Conservation (phyloP, 495 filamentous ascomycete species). For the Saxispiralis lemnorum region DNA sequence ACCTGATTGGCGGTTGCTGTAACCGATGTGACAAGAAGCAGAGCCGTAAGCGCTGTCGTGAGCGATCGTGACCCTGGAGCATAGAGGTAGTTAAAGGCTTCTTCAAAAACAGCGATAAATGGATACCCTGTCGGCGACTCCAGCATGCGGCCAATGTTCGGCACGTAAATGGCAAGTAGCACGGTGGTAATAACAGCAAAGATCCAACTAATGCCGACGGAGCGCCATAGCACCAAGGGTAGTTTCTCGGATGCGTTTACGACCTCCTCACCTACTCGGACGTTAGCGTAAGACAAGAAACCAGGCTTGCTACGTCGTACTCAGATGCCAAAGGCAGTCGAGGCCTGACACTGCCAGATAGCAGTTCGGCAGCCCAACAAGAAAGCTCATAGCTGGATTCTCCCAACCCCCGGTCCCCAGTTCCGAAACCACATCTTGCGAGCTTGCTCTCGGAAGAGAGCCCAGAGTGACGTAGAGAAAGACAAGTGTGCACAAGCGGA, state of each 20-base stretch:
- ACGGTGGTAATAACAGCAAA: conserved; percentile 15
- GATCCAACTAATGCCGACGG: conserved; percentile 11
- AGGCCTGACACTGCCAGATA: neutral
- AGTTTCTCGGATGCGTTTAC: conserved; percentile 15
- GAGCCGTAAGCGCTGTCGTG: conserved; percentile 6
- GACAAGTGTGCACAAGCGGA: conserved; percentile 26
- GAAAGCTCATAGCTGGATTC: conserved; percentile 12
- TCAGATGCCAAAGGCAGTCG: conserved; percentile 1
- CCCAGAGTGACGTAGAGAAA: conserved; percentile 25
- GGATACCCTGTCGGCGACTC: conserved; percentile 16
- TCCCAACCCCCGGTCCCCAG: neutral
- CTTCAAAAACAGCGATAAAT: conserved; percentile 18
- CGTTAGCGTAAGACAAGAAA: conserved; percentile 1
- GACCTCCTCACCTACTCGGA: conserved; percentile 18
- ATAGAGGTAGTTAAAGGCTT: conserved; percentile 8
- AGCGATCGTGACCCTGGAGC: conserved; percentile 4
- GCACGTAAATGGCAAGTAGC: conserved; percentile 15
- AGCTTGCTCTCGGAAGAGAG: conserved; percentile 26
- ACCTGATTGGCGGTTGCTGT: neutral
- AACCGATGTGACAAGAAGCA: neutral
- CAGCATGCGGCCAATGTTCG: conserved; percentile 12
- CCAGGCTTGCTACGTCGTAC: conserved; percentile 4
- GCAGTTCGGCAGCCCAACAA: conserved; percentile 17
- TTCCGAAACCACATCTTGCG: conserved; percentile 12
- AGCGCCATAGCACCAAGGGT: conserved; percentile 15